phyloP scores from a whole-genome alignment of 371 early-diverging fungal species.

The Apophysomyces ossiformis region DNA sequence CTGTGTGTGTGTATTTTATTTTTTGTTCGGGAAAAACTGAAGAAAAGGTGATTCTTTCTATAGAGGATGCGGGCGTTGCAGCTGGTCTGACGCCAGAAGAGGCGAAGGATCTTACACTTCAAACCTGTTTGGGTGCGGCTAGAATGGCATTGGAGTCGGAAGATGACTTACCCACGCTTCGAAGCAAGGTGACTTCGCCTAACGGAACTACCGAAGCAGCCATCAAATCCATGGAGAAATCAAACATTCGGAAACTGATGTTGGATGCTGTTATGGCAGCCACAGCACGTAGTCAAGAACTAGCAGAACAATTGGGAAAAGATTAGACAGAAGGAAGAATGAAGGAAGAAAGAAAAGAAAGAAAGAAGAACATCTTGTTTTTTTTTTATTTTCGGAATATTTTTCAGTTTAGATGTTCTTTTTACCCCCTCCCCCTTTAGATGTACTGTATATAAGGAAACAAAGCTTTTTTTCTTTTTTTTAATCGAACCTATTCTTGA shows the following conservation, averaged over 20 bases:
- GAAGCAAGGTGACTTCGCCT: conserved; percentile 90
- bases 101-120: conserved; percentile 81
- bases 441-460: no score
- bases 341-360: neutral
- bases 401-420: no score
- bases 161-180: conserved; percentile 78
- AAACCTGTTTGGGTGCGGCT: conserved; percentile 91
- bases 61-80: conserved; percentile 78
- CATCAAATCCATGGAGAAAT: conserved; percentile 75
- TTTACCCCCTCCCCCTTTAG: no score
- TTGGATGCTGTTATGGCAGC: conserved; percentile 71
- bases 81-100: conserved; percentile 79
- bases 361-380: no score
- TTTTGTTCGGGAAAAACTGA: no score
- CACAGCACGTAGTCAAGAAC: conserved; percentile 67
- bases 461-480: no score
- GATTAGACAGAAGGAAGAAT: conserved; percentile 20
- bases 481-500: no score
- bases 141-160: conserved; percentile 76
- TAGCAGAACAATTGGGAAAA: conserved; percentile 72
- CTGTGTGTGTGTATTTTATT: no score
- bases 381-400: no score
- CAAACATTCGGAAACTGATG: conserved; percentile 62
- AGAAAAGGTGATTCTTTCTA: no score
- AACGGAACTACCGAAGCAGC: conserved; percentile 95